Conservation (phyloP, 2,329 filamentous ascomycete genomes). For the Fusarium sp. region DNA sequence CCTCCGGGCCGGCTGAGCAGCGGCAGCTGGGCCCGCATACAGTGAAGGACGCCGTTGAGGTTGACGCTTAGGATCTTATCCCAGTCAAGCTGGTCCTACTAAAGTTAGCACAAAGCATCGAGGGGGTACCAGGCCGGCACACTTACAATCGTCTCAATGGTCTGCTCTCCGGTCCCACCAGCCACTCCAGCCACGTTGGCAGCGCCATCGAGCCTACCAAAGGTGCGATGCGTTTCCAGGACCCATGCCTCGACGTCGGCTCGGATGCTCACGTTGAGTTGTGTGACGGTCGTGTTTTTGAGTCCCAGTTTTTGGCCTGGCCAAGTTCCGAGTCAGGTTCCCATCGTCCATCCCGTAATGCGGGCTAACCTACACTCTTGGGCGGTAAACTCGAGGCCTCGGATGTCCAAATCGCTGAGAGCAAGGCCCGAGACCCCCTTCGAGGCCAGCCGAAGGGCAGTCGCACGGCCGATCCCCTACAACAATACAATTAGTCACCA, state of each 20-base stretch:
- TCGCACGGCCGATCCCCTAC: neutral
- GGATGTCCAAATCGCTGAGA: neutral
- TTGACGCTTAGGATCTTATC: neutral
- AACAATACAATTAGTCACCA: neutral
- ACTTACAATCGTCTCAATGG: neutral
- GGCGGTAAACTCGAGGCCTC: neutral
- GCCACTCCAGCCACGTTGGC: neutral
- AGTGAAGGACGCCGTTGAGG: neutral
- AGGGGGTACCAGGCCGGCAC: too few species aligned
- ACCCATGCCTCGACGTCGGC: neutral
- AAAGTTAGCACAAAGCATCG: too few species aligned
- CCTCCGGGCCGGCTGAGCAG: neutral
- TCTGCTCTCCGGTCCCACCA: neutral
- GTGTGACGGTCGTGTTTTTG: neutral
- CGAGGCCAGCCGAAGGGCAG: neutral
- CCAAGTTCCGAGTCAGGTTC: too few species aligned
- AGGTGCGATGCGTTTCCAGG: neutral
- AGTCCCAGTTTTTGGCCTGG: too few species aligned
- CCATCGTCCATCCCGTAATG: neutral
- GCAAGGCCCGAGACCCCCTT: neutral
- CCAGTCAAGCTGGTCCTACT: neutral
- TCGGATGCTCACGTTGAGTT: neutral
- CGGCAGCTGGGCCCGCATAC: neutral
- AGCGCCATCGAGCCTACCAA: neutral
- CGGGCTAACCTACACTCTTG: neutral